Evolutionary conservation across 345 rosid genomes (phyloP).

Genomic region (Citrus medica): DNA sequence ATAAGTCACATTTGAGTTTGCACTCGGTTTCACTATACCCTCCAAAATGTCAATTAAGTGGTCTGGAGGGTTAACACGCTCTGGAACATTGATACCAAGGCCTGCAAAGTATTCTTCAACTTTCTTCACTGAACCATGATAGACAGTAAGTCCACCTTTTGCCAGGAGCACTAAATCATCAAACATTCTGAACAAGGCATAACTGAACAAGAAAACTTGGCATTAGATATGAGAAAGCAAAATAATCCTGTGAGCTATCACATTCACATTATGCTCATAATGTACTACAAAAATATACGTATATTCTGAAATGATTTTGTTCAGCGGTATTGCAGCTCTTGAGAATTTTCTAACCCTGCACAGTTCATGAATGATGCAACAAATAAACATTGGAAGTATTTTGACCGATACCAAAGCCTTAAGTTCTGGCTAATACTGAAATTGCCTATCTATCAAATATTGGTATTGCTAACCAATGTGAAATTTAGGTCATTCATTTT

Average conservation of each 20-base stretch:
- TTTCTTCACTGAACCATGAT: slow-evolving; percentile 69
- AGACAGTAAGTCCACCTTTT: slow-evolving; percentile 84
- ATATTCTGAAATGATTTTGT: not conserved
- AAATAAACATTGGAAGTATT: not conserved
- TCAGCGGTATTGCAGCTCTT: not conserved
- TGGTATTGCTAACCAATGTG: too few species aligned
- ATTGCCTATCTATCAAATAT: too few species aligned
- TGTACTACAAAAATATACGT: too few species aligned
- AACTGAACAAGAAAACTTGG: slow-evolving; percentile 53
- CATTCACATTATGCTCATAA: not conserved
- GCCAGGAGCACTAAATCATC: slow-evolving; percentile 86
- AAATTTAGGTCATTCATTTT: too few species aligned
- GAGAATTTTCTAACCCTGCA: not conserved
- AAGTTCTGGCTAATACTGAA: too few species aligned
- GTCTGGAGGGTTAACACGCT: slow-evolving; percentile 93
- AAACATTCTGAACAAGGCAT: slow-evolving; percentile 78
- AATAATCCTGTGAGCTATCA: not conserved
- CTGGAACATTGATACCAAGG: slow-evolving; percentile 78
- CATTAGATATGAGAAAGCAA: slow-evolving; percentile 6
- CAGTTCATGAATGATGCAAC: not conserved
- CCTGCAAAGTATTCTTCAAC: slow-evolving; percentile 85
- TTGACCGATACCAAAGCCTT: not conserved
- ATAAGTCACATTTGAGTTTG: slow-evolving; percentile 41
- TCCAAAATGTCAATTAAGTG: slow-evolving; percentile 83
- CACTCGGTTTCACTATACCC: slow-evolving; percentile 58